Conservation (phyloP, 345 rosid species). For the Citrus glauca region DNA sequence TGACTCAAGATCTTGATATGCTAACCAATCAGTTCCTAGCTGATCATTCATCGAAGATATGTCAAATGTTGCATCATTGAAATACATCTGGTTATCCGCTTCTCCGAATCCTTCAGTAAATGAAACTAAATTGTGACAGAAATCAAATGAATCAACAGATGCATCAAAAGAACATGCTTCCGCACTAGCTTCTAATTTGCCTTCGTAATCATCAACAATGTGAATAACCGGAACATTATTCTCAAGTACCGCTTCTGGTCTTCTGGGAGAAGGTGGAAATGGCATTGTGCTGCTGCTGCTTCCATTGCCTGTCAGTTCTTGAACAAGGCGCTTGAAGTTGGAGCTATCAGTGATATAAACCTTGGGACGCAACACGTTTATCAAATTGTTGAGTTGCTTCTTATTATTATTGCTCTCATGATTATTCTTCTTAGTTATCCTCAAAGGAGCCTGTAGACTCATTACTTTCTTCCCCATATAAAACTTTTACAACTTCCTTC, state of each 20-base stretch:
- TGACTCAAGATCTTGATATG: slow-evolving; percentile 25
- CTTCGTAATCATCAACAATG: not conserved
- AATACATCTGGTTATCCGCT: not conserved
- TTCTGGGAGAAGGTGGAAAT: not conserved
- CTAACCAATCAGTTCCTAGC: not conserved
- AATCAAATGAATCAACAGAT: slow-evolving; percentile 1
- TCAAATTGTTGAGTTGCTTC: slow-evolving; percentile 16
- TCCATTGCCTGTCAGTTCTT: slow-evolving; percentile 39
- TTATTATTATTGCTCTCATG: not conserved
- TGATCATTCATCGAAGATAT: not conserved
- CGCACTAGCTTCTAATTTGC: not conserved
- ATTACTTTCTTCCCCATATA: slow-evolving; percentile 26
- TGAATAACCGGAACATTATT: not conserved
- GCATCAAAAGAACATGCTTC: slow-evolving; percentile 6
- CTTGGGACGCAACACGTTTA: slow-evolving; percentile 33
- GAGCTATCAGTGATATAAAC: slow-evolving; percentile 44
- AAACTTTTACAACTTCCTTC: not conserved
- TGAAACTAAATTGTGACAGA: not conserved
- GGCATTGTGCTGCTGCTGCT: not conserved
- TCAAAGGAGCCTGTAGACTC: not conserved
- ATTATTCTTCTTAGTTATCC: slow-evolving; percentile 13
- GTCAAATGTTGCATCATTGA: not conserved
- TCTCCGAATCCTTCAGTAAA: not conserved
- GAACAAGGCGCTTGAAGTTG: slow-evolving; percentile 48
- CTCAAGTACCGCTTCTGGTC: not conserved